Base-by-base conservation (phyloP, 2,329 filamentous ascomycete genomes). In the Colletotrichum falcatum region DNA sequence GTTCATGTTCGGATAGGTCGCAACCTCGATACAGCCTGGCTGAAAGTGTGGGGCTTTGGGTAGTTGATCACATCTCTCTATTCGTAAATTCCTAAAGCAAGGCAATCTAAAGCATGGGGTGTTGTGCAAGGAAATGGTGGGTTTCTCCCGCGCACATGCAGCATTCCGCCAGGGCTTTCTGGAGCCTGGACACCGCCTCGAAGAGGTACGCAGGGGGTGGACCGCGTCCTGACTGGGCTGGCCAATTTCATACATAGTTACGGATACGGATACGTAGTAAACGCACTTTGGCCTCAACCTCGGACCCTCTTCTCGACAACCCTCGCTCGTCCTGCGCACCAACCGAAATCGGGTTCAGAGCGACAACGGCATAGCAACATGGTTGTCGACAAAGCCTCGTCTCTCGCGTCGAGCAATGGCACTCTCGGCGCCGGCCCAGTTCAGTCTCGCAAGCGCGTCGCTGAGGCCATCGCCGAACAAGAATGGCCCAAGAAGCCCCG, bases 401-500 rank as follows among this genome's bases (percentile, higher is more conserved):
- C 68, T n/a, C 11, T 71, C 18, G 68, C 53, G 33, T 71, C 68
- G 53, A 68, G 68, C 65, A 64, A 73, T 35, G 30, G 67, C 51
- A 54, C 59, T 8, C 16, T 48, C 30, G 35, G 30, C 20, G 51
- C 37, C 12, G 65, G 59, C 37, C 37, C 61, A 1, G 28, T 33
- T 53, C 82, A 79, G 71, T 78, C 79, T 56, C 80, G 80, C 71
- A 88, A 87, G 77, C 83, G 84, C 48, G 77, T 78, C 48, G 80
- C 79, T 71, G 82, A 84, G 64, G 77, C 79, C 68, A 77, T 78
- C 39, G 71, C 77, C 55, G 74, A 76, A 49, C 78, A 80, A 53
- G 74, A 76, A 42, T 81, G 77, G 69, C 80, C 82, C 42, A 88
- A 87, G 74, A 82, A 80, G 59, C 84, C 84, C 39, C 84, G 79